phyloP scores from a whole-genome alignment of 2,329 filamentous ascomycete species.

The Scleromitrula shiraiana region DNA sequence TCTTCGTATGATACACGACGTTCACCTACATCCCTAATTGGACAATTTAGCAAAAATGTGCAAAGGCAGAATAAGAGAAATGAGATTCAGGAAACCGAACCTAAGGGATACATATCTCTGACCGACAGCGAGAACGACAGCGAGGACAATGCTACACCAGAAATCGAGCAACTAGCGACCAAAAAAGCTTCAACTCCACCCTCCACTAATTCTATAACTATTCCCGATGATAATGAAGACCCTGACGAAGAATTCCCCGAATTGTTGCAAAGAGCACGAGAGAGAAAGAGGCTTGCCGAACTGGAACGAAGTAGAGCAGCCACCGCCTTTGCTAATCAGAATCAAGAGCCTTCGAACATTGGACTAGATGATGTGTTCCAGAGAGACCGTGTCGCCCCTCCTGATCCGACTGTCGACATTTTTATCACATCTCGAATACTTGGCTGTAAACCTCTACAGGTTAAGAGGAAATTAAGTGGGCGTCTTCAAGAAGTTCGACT shows the following conservation, averaged over 20 bases:
- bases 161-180: not conserved
- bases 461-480: slow-evolving; percentile 60
- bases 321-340: slow-evolving; percentile 11
- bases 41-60: slow-evolving; percentile 16
- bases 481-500: slow-evolving; percentile 57
- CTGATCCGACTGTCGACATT: slow-evolving; percentile 49
- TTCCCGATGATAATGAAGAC: slow-evolving; percentile 20
- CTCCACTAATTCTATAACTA: not conserved
- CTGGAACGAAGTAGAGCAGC: slow-evolving; percentile 10
- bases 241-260: slow-evolving; percentile 29
- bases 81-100: slow-evolving; percentile 1
- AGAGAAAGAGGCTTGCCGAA: slow-evolving; percentile 20
- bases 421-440: slow-evolving; percentile 61
- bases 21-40: slow-evolving; percentile 15
- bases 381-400: slow-evolving; percentile 8
- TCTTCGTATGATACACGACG: slow-evolving; percentile 3
- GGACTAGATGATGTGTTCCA: slow-evolving; percentile 12
- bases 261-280: slow-evolving; percentile 22
- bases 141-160: slow-evolving; percentile 3
- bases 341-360: slow-evolving; percentile 4
- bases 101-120: slow-evolving; percentile 19
- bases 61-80: slow-evolving; percentile 7
- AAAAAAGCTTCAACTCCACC: not conserved
- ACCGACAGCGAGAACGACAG: slow-evolving; percentile 20
- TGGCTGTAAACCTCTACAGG: slow-evolving; percentile 50